Conservation (phyloP, 2,329 filamentous ascomycete species). For the Cladophialophora exuberans region DNA sequence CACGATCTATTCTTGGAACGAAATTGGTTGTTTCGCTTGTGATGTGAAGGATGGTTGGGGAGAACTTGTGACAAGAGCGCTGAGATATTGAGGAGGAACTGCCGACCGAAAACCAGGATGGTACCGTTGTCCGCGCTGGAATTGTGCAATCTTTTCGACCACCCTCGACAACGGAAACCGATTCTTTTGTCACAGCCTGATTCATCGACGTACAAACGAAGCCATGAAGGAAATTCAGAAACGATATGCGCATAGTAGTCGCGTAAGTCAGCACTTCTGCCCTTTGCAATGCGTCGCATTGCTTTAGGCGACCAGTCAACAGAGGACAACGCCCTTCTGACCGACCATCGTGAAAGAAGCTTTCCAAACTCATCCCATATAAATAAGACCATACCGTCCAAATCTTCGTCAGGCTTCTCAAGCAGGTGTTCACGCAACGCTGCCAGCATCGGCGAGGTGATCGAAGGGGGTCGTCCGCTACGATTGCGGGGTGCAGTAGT, state of each 20-base stretch:
- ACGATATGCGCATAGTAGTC: slow-evolving; percentile 36
- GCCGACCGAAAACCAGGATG: too few species aligned
- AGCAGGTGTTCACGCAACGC: slow-evolving; percentile 36
- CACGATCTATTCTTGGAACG: too few species aligned
- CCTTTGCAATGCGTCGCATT: slow-evolving; percentile 37
- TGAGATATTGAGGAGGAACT: too few species aligned
- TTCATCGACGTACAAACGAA: slow-evolving; percentile 1
- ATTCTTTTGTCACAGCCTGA: slow-evolving; percentile 3
- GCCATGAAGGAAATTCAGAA: slow-evolving; percentile 26
- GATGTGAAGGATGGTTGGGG: too few species aligned
- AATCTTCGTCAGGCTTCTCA: slow-evolving; percentile 37
- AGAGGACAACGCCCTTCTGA: slow-evolving; percentile 36
- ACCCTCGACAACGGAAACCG: not conserved
- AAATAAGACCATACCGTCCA: slow-evolving; percentile 37
- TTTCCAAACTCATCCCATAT: slow-evolving; percentile 36
- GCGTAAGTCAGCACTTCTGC: slow-evolving; percentile 40
- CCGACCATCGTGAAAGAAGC: slow-evolving; percentile 26
- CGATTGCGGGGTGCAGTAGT: not conserved
- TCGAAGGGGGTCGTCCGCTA: not conserved
- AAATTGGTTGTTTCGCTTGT: too few species aligned
- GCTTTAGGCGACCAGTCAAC: slow-evolving; percentile 40
- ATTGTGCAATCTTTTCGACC: too few species aligned
- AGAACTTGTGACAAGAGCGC: too few species aligned
- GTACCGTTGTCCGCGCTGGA: too few species aligned
- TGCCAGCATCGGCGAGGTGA: slow-evolving; percentile 32